These are phyloP conservation scores for Rhizopogon sp. DNA, from an alignment of 768 basidiomycete genomes.

Conservation along the genomic window DNA sequence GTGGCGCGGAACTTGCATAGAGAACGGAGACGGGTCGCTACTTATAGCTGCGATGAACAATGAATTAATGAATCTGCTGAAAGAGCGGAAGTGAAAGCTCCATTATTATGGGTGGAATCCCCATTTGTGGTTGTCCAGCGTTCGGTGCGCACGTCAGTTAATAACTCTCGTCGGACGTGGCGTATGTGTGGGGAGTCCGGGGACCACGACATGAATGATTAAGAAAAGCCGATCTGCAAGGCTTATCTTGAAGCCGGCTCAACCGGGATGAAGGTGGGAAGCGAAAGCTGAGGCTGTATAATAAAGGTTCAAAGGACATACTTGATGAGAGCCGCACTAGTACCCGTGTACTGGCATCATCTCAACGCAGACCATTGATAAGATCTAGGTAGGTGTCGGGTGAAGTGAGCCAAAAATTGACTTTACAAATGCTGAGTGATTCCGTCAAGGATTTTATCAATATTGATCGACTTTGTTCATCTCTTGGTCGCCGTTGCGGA, in stretches of 20 bases:
- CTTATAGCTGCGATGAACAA: too few relatives aligned
- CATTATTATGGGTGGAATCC: too few relatives aligned
- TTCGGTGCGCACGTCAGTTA: too few relatives aligned
- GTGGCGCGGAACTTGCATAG: not conserved
- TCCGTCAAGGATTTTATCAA: not conserved
- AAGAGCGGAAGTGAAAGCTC: too few relatives aligned
- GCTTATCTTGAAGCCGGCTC: constrained; percentile 1
- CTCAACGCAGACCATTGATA: not conserved
- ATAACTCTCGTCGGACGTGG: too few relatives aligned
- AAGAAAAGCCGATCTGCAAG: not conserved
- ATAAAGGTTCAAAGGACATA: not conserved
- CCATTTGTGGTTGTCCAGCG: too few relatives aligned
- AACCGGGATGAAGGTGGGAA: constrained; percentile 7
- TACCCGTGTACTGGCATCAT: too few relatives aligned
- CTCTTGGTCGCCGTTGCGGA: not conserved
- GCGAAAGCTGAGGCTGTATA: not conserved
- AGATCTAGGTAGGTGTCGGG: not conserved
- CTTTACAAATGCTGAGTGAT: not conserved
- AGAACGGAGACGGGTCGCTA: too few relatives aligned
- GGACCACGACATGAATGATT: too few relatives aligned
- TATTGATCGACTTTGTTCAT: not conserved
- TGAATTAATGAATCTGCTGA: too few relatives aligned
- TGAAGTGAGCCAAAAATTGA: not conserved
- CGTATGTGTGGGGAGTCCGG: too few relatives aligned
- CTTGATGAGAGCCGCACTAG: not conserved